Base-by-base conservation (phyloP, 306 rosid species). In the Dryas octopetala region DNA sequence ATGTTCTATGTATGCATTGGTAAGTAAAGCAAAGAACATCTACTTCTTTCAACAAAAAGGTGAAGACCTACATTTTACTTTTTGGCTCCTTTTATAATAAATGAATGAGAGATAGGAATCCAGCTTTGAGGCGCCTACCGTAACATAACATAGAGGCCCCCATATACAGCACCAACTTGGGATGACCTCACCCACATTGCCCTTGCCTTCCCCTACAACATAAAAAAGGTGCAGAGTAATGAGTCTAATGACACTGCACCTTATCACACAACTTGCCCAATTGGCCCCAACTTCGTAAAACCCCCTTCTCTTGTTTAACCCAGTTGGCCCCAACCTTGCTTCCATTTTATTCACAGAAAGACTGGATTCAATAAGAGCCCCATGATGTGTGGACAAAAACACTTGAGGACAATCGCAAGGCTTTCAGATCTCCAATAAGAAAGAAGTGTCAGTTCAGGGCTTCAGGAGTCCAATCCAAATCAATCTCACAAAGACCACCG, bases 71-170 rank as follows among this genome's bases (percentile, higher is more conserved):
- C 3, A 6, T 7, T 79, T 14, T 58, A 54, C 15, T 10, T 19
- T 19, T 19, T 19, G n/a, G 63, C 49, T 70, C 65, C 70, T 63
- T 68, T 44, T 38, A 40, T 71, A 53, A 62, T 78, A 46, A 43
- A 72, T 57, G 62, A 47, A 72, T 57, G 62, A 28, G 55, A 48
- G 50, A 32, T 15, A 38, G 14, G 83, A 79, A 83, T 79, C 79
- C 75, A 66, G 60, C 72, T 65, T 65, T 75, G 59, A 59, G 76
- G 75, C 75, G 62, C 74, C 52, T 26, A 68, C 59, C 44, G 7
- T 12, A 57, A 10, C 44, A 70, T 12, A 5, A 40, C 26, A 54
- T 2, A 2, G 17, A 73, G 65, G 50, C 46, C 46, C 12, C 17
- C 23, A 4, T 44, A 9, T 41, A 69, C 15, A 28, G 15, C 44